Percentiles rank a stretch among this genome's conserved stretches.
Conservation (phyloP, 805 yeast genomes). For the Candida stauntonica region DNA sequence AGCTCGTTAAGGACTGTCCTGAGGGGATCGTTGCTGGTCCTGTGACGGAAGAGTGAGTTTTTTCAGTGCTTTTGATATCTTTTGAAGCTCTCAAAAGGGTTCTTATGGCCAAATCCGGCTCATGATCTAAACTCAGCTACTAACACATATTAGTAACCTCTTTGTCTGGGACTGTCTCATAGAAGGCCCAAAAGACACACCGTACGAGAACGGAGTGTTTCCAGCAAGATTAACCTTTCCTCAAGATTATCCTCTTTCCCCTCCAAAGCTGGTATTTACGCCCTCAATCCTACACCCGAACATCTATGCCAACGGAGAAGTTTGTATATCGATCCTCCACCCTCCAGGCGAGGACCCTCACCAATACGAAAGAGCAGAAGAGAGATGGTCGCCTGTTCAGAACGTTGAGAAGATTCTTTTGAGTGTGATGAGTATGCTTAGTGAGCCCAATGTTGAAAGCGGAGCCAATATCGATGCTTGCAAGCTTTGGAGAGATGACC, state of each 20-base stretch:
- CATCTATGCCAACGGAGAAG: slow-evolving; percentile 90
- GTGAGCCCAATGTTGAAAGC: slow-evolving; percentile 94
- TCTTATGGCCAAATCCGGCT: background rate
- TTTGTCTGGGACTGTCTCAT: slow-evolving; percentile 81
- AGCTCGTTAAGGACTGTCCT: slow-evolving; percentile 79
- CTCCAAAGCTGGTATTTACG: slow-evolving; percentile 70
- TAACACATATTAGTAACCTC: slow-evolving; percentile 37
- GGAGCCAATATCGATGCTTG: slow-evolving; percentile 85
- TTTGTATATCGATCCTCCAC: slow-evolving; percentile 91
- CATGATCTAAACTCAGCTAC: slow-evolving; percentile 1
- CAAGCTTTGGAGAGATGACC: slow-evolving; percentile 87
- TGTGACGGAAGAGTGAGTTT: slow-evolving; percentile 49
- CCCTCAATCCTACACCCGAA: slow-evolving; percentile 92
- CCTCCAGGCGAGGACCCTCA: slow-evolving; percentile 97
- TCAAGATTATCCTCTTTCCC: slow-evolving; percentile 74
- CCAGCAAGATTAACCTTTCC: slow-evolving; percentile 74
- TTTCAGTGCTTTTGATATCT: background rate
- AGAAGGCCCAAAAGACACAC: slow-evolving; percentile 80
- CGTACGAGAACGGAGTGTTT: slow-evolving; percentile 85
- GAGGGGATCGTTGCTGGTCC: slow-evolving; percentile 98
- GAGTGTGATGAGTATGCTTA: slow-evolving; percentile 92
- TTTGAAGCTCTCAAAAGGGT: background rate
- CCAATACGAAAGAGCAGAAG: slow-evolving; percentile 92
- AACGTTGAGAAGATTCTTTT: slow-evolving; percentile 93
- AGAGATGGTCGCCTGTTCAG: slow-evolving; percentile 97